Conservation (phyloP, 2,329 filamentous ascomycete genomes). For the Penicillium sp. region DNA sequence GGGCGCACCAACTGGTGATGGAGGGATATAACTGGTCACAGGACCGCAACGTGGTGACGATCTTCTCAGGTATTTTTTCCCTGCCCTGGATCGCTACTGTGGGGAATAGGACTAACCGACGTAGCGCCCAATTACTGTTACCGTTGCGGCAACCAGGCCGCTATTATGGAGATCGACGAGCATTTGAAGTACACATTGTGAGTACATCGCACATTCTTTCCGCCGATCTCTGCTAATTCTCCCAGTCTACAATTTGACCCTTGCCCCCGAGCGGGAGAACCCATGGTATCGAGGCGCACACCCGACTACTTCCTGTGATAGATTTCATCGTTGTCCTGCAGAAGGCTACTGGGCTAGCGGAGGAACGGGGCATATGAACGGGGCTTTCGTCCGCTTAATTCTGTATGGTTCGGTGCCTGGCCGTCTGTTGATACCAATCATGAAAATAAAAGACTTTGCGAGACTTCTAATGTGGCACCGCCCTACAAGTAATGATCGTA, state of each 20-base stretch:
- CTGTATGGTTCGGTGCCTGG: slow-evolving; percentile 35
- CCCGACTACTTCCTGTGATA: slow-evolving; percentile 95
- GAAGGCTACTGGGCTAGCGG: slow-evolving; percentile 29
- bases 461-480: slow-evolving; percentile 6
- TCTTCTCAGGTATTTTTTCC: slow-evolving; percentile 78
- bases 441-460: slow-evolving; percentile 40
- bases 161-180: slow-evolving; percentile 99
- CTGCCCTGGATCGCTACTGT: background rate
- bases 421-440: slow-evolving; percentile 42
- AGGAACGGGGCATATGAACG: slow-evolving; percentile 28
- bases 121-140: slow-evolving; percentile 90
- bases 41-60: slow-evolving; percentile 95
- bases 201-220: slow-evolving; percentile 42
- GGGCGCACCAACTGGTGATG: slow-evolving; percentile 98
- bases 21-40: slow-evolving; percentile 99
- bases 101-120: background rate
- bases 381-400: slow-evolving; percentile 31
- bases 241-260: slow-evolving; percentile 96
- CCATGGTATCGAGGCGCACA: slow-evolving; percentile 96
- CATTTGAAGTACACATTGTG: slow-evolving; percentile 99
- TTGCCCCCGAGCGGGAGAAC: slow-evolving; percentile 93
- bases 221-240: slow-evolving; percentile 1
- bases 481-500: too few relatives aligned
- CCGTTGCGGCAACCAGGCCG: slow-evolving; percentile 96
- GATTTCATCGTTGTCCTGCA: slow-evolving; percentile 32